A percentile compares a stretch with the other conserved stretches of the same genome.
These are phyloP conservation scores for Paecilomyces niveus DNA, from an alignment of 2,329 filamentous ascomycete genomes.

Conservation along the genomic window DNA sequence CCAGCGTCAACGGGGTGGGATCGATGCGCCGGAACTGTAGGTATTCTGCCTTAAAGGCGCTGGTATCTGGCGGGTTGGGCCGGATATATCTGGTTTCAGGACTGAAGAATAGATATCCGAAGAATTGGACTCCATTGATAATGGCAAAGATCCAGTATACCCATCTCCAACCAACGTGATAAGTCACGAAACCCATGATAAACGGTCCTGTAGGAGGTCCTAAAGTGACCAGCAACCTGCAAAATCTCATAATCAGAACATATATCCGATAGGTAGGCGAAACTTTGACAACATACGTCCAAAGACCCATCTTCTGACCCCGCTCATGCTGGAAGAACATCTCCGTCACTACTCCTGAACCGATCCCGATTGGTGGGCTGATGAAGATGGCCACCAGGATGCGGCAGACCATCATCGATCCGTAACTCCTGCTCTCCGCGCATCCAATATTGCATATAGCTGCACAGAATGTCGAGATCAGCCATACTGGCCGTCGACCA, in stretches of 20 bases:
- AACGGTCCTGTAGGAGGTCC: constrained; percentile 35
- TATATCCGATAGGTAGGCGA: neutral
- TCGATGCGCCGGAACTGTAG: constrained; percentile 40
- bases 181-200: constrained; percentile 35
- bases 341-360: constrained; percentile 49
- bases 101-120: constrained; percentile 44
- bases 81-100: constrained; percentile 44
- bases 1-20: constrained; percentile 33
- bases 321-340: constrained; percentile 48
- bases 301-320: constrained; percentile 48
- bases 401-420: constrained; percentile 43
- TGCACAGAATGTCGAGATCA: constrained; percentile 43
- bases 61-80: constrained; percentile 22
- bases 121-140: constrained; percentile 45
- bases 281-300: constrained; percentile 29
- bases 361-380: constrained; percentile 44
- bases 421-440: constrained; percentile 42
- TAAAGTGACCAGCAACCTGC: constrained; percentile 36
- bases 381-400: constrained; percentile 49
- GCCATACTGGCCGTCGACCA: constrained; percentile 48
- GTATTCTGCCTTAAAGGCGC: constrained; percentile 30
- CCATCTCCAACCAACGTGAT: constrained; percentile 49
- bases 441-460: constrained; percentile 47
- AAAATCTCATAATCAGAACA: neutral
- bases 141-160: constrained; percentile 53